Base-by-base conservation (phyloP, 495 filamentous ascomycete species). In the Glutinoglossum americanum region DNA sequence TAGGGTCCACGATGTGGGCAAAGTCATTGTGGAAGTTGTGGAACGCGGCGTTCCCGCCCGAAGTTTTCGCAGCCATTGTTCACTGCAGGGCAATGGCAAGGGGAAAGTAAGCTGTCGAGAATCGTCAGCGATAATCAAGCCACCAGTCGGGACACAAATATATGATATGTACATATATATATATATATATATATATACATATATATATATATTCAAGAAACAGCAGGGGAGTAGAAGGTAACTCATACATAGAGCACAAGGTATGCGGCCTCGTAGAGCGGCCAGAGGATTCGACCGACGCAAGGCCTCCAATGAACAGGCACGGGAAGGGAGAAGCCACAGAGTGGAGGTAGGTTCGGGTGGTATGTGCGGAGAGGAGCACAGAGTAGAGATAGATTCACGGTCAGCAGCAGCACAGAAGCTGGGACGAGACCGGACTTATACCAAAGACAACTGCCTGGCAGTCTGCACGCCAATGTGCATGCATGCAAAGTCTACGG, bases 21-120 rank as follows among this genome's bases (percentile, higher is more conserved):
- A 76, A 78, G 62, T 80, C 64, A 57, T 75, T 77, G 67, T 75
- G 71, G 68, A 78, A 83, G 67, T 84, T 84, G 66, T 81, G 78
- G 69, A 83, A 84, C 45, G 80, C 81, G 60, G 74, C 70, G 64
- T 83, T 83, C 54, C 81, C 80, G 39, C 80, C 80, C 0, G 72
- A 57, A 1, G 79, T 82, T 62, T 75, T 78, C 15, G 21, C 9
- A 9, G 57, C 64, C 59, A 60, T 63, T 53, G 23, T 13, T 39
- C n/a, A 45, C 19, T 19, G 41, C 41, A 11, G 15, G 13, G 13
- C 15, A 17, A 39, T 7, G 5, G 5, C 2, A 17, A 39, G 13
- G 15, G 37, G 37, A 17, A 15, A 11, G 37, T 10, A 2, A 15
- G 37, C 37, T 39, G 13, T 4, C 37, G 15, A 4, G n/a, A 2